Percentiles rank a stretch among this genome's conserved stretches.
Conservation (phyloP, 805 yeast genomes). For the Zygosaccharomyces lentus region DNA sequence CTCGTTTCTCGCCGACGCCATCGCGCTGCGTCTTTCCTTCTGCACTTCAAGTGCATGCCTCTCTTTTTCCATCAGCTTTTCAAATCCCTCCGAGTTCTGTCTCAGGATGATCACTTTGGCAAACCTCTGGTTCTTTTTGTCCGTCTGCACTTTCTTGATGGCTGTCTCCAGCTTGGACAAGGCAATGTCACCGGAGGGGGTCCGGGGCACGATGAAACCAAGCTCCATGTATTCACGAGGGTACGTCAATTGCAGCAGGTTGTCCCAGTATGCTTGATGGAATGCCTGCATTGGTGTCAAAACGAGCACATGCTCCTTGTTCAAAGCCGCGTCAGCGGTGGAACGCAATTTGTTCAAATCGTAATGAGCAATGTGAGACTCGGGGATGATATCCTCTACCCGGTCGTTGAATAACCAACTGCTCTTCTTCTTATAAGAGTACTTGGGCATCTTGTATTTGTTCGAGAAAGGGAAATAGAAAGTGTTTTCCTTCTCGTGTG, state of each 20-base stretch:
- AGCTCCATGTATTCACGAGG: conserved; percentile 82
- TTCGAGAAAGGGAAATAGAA: conserved; percentile 35
- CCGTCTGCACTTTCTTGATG: conserved; percentile 65
- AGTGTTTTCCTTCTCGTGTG: conserved; percentile 34
- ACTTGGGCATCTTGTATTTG: conserved; percentile 40
- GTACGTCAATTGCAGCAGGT: conserved; percentile 66
- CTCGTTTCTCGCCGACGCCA: conserved; percentile 95
- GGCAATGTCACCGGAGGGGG: conserved; percentile 75
- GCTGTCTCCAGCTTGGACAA: conserved; percentile 68
- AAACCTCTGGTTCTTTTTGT: conserved; percentile 61
- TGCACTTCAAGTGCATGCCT: conserved; percentile 86
- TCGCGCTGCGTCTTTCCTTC: conserved; percentile 79
- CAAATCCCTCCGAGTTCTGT: conserved; percentile 80
- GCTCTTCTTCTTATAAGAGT: conserved; percentile 40
- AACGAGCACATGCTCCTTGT: conserved; percentile 78
- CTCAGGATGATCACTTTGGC: conserved; percentile 82
- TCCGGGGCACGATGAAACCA: conserved; percentile 88
- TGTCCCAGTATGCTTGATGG: conserved; percentile 83
- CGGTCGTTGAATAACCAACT: conserved; percentile 46
- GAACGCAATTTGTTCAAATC: conserved; percentile 77
- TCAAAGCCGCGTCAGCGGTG: conserved; percentile 64
- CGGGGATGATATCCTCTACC: conserved; percentile 54
- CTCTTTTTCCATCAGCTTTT: conserved; percentile 75
- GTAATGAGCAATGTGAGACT: conserved; percentile 75
- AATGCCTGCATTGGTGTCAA: conserved; percentile 89